These are phyloP conservation scores for Rauvolfia tetraphylla DNA, from an alignment of 257 asterid species.

Conservation along the genomic window DNA sequence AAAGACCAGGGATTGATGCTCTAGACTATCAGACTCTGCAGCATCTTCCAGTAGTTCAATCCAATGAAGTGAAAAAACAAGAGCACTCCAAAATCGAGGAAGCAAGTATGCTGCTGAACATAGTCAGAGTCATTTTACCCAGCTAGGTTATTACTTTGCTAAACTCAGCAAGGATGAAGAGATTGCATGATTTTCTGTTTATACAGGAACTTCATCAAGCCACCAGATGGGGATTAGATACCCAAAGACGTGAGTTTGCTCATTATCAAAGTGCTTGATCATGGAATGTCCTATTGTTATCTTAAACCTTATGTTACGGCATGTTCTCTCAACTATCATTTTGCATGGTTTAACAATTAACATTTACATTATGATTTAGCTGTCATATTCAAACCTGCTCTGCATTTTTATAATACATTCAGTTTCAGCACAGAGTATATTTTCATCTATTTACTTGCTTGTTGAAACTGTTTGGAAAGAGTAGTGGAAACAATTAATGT, in stretches of 20 bases:
- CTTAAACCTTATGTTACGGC: neutral
- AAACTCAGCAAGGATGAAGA: constrained; percentile 16
- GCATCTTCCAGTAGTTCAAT: constrained; percentile 35
- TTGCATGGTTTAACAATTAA: neutral
- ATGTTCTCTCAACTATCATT: neutral
- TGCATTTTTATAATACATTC: neutral
- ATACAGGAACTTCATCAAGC: constrained; percentile 48
- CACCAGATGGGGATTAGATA: constrained; percentile 35
- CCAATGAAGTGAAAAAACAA: constrained; percentile 23
- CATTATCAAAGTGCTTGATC: neutral
- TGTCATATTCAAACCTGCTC: neutral
- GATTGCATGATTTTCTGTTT: constrained; percentile 24
- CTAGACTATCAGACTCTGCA: constrained; percentile 30
- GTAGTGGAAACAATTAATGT: neutral
- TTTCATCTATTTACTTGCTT: neutral
- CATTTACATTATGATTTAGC: neutral
- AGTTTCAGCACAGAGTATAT: neutral
- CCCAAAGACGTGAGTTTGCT: constrained; percentile 50
- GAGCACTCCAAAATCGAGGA: constrained; percentile 37
- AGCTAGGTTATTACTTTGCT: constrained; percentile 8
- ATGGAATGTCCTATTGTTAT: neutral
- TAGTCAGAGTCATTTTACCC: constrained; percentile 17
- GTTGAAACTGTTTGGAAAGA: constrained; percentile 1
- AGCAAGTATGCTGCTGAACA: constrained; percentile 43
- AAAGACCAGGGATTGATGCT: constrained; percentile 34